phyloP scores from a whole-genome alignment of 2,329 filamentous ascomycete genomes.

The Diplodia corticola region DNA sequence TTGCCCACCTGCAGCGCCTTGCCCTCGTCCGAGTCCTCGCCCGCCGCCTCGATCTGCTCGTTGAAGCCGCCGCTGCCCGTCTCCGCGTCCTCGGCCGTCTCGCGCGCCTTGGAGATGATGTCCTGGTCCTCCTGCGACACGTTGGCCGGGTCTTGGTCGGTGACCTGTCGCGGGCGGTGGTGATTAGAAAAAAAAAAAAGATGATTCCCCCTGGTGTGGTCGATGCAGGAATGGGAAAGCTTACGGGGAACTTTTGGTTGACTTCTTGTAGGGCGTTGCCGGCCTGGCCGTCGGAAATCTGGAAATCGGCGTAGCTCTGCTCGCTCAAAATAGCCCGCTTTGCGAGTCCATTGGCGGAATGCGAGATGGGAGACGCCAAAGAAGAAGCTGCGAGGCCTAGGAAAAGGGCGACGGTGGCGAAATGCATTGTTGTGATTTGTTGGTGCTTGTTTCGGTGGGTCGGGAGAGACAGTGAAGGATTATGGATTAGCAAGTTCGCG shows the following conservation, averaged over 20 bases:
- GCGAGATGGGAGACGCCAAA: slow-evolving; percentile 29
- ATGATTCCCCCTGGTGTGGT: neutral
- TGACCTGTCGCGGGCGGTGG: slow-evolving; percentile 36
- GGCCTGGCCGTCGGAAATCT: slow-evolving; percentile 53
- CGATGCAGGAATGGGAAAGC: slow-evolving; percentile 11
- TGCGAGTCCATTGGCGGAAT: slow-evolving; percentile 4
- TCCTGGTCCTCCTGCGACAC: slow-evolving; percentile 52
- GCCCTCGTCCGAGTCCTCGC: slow-evolving; percentile 37
- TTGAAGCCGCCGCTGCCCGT: slow-evolving; percentile 51
- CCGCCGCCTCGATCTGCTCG: slow-evolving; percentile 52
- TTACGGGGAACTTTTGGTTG: slow-evolving; percentile 55
- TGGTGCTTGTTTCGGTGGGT: neutral
- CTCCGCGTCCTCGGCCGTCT: slow-evolving; percentile 58
- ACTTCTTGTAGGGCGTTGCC: slow-evolving; percentile 58
- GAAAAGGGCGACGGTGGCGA: slow-evolving; percentile 31
- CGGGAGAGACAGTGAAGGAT: slow-evolving; percentile 2
- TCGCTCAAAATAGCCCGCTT: slow-evolving; percentile 26
- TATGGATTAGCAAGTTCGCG: slow-evolving; percentile 7
- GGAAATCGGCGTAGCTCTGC: slow-evolving; percentile 44
- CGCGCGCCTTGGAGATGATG: slow-evolving; percentile 56
- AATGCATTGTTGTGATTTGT: slow-evolving; percentile 8
- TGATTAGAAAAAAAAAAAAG: neutral
- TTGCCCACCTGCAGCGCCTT: slow-evolving; percentile 56
- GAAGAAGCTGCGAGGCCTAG: slow-evolving; percentile 32
- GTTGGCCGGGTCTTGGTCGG: slow-evolving; percentile 48